Conservation (phyloP, 2,329 filamentous ascomycete species). For the Clarireedia paspali region DNA sequence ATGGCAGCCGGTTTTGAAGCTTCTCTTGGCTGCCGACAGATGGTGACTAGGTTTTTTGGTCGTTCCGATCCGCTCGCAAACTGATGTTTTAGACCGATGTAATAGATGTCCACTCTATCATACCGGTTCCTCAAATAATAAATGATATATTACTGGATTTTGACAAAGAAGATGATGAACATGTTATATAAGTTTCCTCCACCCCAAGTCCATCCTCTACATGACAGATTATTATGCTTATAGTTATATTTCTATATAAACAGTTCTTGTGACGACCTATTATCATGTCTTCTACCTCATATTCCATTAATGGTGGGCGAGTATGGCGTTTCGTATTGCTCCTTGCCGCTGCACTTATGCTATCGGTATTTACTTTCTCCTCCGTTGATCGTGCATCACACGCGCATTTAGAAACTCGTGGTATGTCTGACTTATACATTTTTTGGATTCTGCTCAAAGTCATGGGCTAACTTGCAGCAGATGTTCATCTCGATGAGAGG, state of each 20-base stretch:
- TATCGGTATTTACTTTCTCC: background rate
- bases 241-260: background rate
- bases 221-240: background rate
- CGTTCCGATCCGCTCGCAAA: too few relatives aligned
- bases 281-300: background rate
- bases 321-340: background rate
- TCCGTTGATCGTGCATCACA: background rate
- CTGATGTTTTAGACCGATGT: too few relatives aligned
- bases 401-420: background rate
- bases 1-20: too few relatives aligned
- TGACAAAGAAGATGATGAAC: background rate
- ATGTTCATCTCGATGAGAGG: background rate
- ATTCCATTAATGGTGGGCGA: background rate
- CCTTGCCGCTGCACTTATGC: background rate
- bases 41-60: too few relatives aligned
- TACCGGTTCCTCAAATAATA: too few relatives aligned
- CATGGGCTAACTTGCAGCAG: background rate
- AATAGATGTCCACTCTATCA: too few relatives aligned
- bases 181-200: background rate
- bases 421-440: background rate
- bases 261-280: background rate
- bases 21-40: too few relatives aligned
- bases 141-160: too few relatives aligned
- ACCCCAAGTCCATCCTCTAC: background rate
- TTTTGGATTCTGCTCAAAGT: background rate